A percentile compares a stretch with the other conserved stretches of the same genome.
Evolutionary conservation across 805 yeast species (phyloP).

Genomic region (Ogataea paraovalis): DNA sequence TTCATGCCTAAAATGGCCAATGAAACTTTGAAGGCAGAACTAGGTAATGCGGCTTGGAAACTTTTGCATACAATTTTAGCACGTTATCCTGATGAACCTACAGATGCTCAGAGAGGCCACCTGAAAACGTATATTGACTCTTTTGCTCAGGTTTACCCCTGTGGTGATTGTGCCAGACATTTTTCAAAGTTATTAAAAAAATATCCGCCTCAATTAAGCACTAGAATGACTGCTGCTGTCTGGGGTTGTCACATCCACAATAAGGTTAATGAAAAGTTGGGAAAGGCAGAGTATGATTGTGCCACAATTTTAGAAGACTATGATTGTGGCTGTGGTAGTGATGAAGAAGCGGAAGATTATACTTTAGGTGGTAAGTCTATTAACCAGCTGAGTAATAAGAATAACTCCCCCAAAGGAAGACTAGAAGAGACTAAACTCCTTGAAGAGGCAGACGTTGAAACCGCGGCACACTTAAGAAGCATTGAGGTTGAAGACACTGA

Average conservation of each 20-base stretch:
- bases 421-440: slow-evolving; percentile 1
- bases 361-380: slow-evolving; percentile 22
- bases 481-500: slow-evolving; percentile 46
- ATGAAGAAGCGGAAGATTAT: slow-evolving; percentile 48
- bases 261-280: slow-evolving; percentile 69
- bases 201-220: slow-evolving; percentile 80
- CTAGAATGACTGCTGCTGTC: slow-evolving; percentile 76
- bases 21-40: slow-evolving; percentile 59
- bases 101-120: slow-evolving; percentile 56
- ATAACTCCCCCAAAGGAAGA: background rate
- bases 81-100: slow-evolving; percentile 83
- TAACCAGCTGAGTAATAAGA: slow-evolving; percentile 5
- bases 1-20: slow-evolving; percentile 96
- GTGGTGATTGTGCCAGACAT: slow-evolving; percentile 96
- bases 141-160: slow-evolving; percentile 92
- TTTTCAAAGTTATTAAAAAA: slow-evolving; percentile 64
- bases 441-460: slow-evolving; percentile 23
- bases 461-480: slow-evolving; percentile 38
- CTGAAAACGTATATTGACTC: slow-evolving; percentile 59
- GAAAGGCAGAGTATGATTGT: slow-evolving; percentile 78
- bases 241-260: slow-evolving; percentile 98
- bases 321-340: slow-evolving; percentile 93
- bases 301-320: slow-evolving; percentile 80
- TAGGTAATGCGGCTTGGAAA: slow-evolving; percentile 92
- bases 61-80: slow-evolving; percentile 89